Conservation (phyloP, 306 rosid species). For the Castanospermum australe region DNA sequence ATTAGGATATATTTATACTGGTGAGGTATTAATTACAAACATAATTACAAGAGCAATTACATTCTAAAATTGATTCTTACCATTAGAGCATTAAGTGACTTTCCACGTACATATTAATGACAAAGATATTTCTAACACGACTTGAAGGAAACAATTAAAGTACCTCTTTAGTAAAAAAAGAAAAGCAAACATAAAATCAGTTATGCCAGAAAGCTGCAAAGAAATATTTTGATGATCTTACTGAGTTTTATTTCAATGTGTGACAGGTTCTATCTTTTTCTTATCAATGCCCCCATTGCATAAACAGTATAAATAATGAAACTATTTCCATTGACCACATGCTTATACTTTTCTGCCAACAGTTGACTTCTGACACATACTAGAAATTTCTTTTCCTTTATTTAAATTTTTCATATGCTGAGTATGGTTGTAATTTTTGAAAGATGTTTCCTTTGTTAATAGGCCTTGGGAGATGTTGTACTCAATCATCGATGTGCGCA, state of each 20-base stretch:
- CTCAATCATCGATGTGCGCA: conserved; percentile 83
- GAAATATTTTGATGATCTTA: background rate
- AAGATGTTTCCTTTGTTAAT: conserved; percentile 19
- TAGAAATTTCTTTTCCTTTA: background rate
- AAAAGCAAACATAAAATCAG: background rate
- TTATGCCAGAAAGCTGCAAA: background rate
- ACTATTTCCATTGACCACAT: background rate
- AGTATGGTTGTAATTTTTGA: background rate
- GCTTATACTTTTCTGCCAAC: background rate
- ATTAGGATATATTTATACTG: no score
- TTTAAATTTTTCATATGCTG: conserved; percentile 2
- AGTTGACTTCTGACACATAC: conserved; percentile 2
- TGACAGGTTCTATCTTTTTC: background rate
- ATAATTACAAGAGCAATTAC: no score
- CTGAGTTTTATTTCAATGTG: background rate
- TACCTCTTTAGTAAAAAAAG: background rate
- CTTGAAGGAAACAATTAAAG: background rate
- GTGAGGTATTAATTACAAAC: no score
- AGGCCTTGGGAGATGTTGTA: conserved; percentile 81
- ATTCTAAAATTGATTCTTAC: no score
- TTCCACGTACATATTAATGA: no score
- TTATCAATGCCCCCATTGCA: conserved; percentile 15
- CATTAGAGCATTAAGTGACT: no score
- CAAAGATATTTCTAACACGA: no score
- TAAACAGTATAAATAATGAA: background rate